phyloP scores from a whole-genome alignment of 176 grass and related monocot species.

The Oryza longistaminata region DNA sequence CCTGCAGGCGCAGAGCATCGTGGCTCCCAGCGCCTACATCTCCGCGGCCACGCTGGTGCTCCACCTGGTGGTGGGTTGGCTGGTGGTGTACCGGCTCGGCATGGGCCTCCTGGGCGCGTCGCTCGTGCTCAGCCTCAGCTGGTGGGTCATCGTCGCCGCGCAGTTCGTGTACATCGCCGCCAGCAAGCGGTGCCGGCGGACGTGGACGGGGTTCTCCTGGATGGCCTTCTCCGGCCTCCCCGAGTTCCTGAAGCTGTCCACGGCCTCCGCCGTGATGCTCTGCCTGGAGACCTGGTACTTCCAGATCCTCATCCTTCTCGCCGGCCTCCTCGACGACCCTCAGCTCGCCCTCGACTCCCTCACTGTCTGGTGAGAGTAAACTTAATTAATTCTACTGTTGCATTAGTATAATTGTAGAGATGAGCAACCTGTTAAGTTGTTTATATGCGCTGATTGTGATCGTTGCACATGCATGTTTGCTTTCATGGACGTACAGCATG shows the following conservation, averaged over 20 bases:
- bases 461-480: too few species aligned
- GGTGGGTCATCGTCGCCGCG: slow-evolving; percentile 1
- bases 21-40: slow-evolving; percentile 48
- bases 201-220: background rate
- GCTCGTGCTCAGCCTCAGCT: slow-evolving; percentile 11
- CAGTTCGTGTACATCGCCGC: slow-evolving; percentile 5
- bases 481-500: background rate
- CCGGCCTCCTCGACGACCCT: slow-evolving; percentile 11
- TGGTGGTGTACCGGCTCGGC: background rate
- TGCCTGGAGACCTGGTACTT: slow-evolving; percentile 32
- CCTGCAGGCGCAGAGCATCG: slow-evolving; percentile 55
- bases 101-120: slow-evolving; percentile 22
- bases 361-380: background rate
- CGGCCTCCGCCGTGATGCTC: background rate
- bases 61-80: background rate
- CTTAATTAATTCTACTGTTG: too few species aligned
- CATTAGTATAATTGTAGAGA: too few species aligned
- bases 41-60: slow-evolving; percentile 7
- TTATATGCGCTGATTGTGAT: too few species aligned
- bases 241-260: background rate
- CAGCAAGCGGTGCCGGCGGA: background rate
- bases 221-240: too few species aligned
- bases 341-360: slow-evolving; percentile 8
- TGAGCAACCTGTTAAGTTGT: too few species aligned
- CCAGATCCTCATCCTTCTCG: slow-evolving; percentile 8